Evolutionary conservation across 257 asterid genomes (phyloP).

Genomic region (Knoxia roxburghii): DNA sequence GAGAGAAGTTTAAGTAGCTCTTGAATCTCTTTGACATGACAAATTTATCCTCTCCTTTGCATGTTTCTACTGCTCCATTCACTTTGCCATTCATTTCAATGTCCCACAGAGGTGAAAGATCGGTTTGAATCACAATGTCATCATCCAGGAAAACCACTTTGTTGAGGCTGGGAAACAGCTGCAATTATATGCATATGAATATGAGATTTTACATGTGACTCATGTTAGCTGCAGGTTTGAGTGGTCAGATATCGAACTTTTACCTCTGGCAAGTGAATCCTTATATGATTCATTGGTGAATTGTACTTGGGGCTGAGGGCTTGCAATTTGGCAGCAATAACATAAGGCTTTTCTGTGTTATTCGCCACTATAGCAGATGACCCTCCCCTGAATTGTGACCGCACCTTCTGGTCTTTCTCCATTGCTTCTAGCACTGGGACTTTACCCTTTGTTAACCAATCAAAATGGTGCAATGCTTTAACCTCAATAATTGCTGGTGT

Average conservation of each 20-base stretch:
- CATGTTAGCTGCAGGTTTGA: neutral
- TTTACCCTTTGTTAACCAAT: constrained; percentile 89
- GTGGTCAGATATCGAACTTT: constrained; percentile 15
- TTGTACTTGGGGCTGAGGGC: constrained; percentile 93
- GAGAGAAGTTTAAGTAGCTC: constrained; percentile 89
- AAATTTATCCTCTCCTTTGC: constrained; percentile 72
- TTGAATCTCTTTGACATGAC: constrained; percentile 91
- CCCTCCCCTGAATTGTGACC: constrained; percentile 84
- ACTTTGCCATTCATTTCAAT: constrained; percentile 86
- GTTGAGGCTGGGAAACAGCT: constrained; percentile 83
- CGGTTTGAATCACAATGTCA: constrained; percentile 86
- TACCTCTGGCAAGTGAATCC: constrained; percentile 94
- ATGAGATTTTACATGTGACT: neutral
- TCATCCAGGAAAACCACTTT: constrained; percentile 90
- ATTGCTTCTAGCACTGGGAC: constrained; percentile 94
- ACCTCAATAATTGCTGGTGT: constrained; percentile 81
- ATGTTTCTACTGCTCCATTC: constrained; percentile 93
- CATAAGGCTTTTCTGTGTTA: constrained; percentile 65
- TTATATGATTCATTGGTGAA: constrained; percentile 85
- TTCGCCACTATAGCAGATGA: constrained; percentile 84
- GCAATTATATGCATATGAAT: constrained; percentile 24
- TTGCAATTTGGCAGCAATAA: constrained; percentile 91
- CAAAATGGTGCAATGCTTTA: constrained; percentile 84
- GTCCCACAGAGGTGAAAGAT: constrained; percentile 90
- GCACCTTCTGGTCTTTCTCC: constrained; percentile 87